Evolutionary conservation across 208 protist genomes (phyloP).

Genomic region (Leishmania tropica): DNA sequence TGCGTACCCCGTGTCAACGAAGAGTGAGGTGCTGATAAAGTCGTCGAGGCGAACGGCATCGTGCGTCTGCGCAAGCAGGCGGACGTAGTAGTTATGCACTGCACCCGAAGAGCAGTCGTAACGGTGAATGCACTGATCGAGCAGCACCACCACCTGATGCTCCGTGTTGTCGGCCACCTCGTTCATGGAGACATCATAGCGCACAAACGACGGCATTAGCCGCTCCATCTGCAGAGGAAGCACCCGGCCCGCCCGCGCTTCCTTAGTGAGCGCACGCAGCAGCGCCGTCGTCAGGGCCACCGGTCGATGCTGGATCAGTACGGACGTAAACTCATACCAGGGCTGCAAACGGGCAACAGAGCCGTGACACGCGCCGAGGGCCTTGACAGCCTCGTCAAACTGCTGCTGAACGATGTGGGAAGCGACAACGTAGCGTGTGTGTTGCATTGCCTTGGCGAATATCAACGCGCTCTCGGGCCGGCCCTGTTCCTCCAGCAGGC

Average conservation of each 20-base stretch:
- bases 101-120: conserved; percentile 77
- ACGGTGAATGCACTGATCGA: conserved; percentile 91
- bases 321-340: conserved; percentile 93
- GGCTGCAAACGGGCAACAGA: conserved; percentile 41
- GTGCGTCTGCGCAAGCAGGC: conserved; percentile 81
- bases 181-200: conserved; percentile 76
- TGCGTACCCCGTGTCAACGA: conserved; percentile 92
- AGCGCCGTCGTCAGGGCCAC: conserved; percentile 73
- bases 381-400: conserved; percentile 52
- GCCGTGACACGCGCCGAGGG: conserved; percentile 43
- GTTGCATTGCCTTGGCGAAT: conserved; percentile 77
- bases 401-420: conserved; percentile 44
- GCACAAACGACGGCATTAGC: conserved; percentile 93
- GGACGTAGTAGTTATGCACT: conserved; percentile 95
- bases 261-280: conserved; percentile 48
- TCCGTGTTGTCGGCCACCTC: conserved; percentile 53
- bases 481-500: conserved; percentile 88
- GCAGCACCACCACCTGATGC: conserved; percentile 93
- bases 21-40: conserved; percentile 79
- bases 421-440: conserved; percentile 68
- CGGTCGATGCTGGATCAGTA: conserved; percentile 89
- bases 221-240: conserved; percentile 68
- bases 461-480: conserved; percentile 68
- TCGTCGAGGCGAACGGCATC: conserved; percentile 72
- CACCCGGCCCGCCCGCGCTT: conserved; percentile 49